phyloP scores from a whole-genome alignment of 202 grass and related monocot species.

The Elaeis oleifera region DNA sequence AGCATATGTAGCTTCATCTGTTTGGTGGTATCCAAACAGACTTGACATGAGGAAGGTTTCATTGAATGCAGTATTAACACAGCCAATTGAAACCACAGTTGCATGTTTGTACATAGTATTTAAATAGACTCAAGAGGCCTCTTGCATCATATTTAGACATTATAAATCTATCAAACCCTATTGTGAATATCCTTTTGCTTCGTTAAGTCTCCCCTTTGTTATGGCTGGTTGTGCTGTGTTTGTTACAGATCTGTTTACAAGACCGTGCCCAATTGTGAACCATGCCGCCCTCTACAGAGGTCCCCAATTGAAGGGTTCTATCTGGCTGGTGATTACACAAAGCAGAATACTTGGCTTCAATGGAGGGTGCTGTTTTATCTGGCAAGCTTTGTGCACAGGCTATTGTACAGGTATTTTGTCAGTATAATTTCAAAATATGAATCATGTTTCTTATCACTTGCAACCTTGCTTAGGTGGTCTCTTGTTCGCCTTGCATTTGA shows the following conservation, averaged over 20 bases:
- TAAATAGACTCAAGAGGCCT: too few species aligned
- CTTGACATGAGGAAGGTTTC: too few species aligned
- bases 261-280: conserved; percentile 82
- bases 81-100: too few species aligned
- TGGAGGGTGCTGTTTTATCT: conserved; percentile 89
- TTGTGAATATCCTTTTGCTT: background rate
- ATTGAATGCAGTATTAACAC: too few species aligned
- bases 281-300: conserved; percentile 78
- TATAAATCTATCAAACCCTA: background rate
- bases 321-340: conserved; percentile 87
- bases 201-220: background rate
- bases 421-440: background rate
- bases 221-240: background rate
- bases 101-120: too few species aligned
- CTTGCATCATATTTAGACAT: background rate
- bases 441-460: background rate
- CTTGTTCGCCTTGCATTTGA: too few species aligned
- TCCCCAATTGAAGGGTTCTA: conserved; percentile 94
- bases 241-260: conserved; percentile 90
- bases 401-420: conserved; percentile 62
- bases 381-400: conserved; percentile 91
- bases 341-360: conserved; percentile 96
- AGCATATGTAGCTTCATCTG: too few species aligned
- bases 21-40: too few species aligned
- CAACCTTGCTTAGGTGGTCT: too few species aligned